These are phyloP conservation scores for Zasmidium citrigriseum DNA, from an alignment of 2,329 filamentous ascomycete species.

Conservation along the genomic window DNA sequence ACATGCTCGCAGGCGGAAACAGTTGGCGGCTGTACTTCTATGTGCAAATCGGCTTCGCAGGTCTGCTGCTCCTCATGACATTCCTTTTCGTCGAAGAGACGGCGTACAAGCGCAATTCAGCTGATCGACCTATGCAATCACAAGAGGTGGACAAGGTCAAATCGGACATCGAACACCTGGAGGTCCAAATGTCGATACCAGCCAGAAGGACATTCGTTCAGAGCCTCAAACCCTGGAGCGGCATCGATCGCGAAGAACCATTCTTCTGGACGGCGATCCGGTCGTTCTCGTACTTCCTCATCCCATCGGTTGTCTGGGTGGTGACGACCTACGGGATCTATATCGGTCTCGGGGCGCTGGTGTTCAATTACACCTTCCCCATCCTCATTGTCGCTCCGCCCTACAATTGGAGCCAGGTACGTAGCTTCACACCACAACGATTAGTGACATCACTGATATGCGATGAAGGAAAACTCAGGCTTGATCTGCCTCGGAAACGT, in stretches of 20 bases:
- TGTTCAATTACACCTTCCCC: conserved; percentile 43
- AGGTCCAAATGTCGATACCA: conserved; percentile 29
- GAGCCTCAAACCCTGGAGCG: conserved; percentile 37
- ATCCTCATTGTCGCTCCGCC: conserved; percentile 29
- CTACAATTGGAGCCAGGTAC: conserved; percentile 10
- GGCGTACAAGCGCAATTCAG: conserved; percentile 45
- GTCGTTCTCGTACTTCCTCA: conserved; percentile 39
- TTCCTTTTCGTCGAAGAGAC: conserved; percentile 65
- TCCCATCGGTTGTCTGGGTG: conserved; percentile 40
- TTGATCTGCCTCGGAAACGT: conserved; percentile 37
- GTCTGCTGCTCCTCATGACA: conserved; percentile 45
- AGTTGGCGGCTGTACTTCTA: conserved; percentile 65
- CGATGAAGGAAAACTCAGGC: conserved; percentile 25
- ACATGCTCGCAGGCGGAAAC: conserved; percentile 59
- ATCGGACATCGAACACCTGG: conserved; percentile 23
- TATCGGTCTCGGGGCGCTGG: conserved; percentile 40
- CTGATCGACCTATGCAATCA: background rate
- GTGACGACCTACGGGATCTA: conserved; percentile 41
- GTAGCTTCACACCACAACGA: conserved; percentile 37
- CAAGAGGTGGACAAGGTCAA: conserved; percentile 17
- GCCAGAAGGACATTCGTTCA: conserved; percentile 31
- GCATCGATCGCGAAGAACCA: conserved; percentile 35
- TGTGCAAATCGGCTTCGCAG: conserved; percentile 58
- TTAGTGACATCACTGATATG: conserved; percentile 12
- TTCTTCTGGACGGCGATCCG: conserved; percentile 39